Base-by-base conservation (phyloP, 805 yeast genomes). In the Candida fluviatilis region DNA sequence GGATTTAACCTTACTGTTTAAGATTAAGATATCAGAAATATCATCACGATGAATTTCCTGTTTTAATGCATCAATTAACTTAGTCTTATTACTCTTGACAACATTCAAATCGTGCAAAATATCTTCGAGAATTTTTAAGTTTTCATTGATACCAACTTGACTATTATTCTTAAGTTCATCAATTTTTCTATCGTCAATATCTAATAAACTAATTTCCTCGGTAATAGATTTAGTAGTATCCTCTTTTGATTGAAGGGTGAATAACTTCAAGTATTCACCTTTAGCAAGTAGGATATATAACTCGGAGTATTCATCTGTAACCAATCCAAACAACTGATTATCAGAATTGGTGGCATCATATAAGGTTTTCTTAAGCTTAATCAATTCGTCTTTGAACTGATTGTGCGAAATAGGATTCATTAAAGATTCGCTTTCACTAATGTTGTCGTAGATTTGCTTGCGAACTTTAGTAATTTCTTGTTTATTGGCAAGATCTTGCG, bases 41-140 rank as follows among this genome's bases (percentile, higher is more conserved):
- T 91, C 97, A 60, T 91, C 98, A 11, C 73, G 69, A 50, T 82
- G 93, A 24, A 85, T 80, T 34, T 75, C 75, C 5, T 67, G 71
- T 52, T 88, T 88, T 51, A 91, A 68, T 35, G 80, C 86, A 2
- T 70, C 70, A 25, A 85, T 65, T 2, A 82, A 70, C 27, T 77
- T 68, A 4, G 65, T 57, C 33, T 95, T 77, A 55, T 85, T 93
- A 23, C 73, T 65, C 49, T 79, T 79, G 41, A 88, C 55, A 31
- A 75, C 68, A 40, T 76, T 76, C 51, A 91, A 68, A 39, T 80
- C 82, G 34, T 75, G 76, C 32, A 83, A 63, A 13, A 71, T 57
- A n/a, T 73, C 68, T 40, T 82, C 85, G 3, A 87, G 66, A 16
- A 59, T 55, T 8, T 66, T 64, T 13, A 87, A 66, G 18, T 68